Conservation (phyloP, 176 grass and related monocot species). For the Ensete ventricosum region DNA sequence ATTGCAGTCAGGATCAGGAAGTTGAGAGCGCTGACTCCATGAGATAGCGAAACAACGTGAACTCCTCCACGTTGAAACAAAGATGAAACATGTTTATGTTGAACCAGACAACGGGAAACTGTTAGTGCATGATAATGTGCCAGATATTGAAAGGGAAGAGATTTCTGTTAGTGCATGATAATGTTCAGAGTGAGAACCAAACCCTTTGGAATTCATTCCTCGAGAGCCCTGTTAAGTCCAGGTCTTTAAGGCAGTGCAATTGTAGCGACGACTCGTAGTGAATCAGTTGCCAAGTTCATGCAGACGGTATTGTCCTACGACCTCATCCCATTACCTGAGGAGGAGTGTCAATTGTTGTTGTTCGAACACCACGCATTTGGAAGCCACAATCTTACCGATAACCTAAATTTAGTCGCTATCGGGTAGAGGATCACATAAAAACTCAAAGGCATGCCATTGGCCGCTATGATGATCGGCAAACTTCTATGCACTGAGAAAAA, state of each 20-base stretch:
- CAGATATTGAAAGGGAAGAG: background rate
- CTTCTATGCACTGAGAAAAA: constrained; percentile 16
- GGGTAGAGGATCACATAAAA: no score
- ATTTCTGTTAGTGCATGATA: constrained; percentile 33
- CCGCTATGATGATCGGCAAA: constrained; percentile 24
- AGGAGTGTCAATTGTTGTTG: no score
- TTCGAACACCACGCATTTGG: no score
- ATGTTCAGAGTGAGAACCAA: constrained; percentile 35
- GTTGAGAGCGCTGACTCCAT: background rate
- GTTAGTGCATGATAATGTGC: background rate
- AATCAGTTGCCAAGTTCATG: constrained; percentile 17
- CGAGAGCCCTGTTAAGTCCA: background rate
- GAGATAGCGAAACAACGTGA: background rate
- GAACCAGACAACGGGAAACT: background rate
- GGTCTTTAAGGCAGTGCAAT: constrained; percentile 16
- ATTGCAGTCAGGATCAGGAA: background rate
- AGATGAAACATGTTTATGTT: background rate
- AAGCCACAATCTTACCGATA: no score
- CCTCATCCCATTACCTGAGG: background rate
- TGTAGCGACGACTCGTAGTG: constrained; percentile 27
- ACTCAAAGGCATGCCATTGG: constrained; percentile 28
- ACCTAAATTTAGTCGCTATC: no score
- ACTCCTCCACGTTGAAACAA: background rate
- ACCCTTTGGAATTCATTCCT: constrained; percentile 24
- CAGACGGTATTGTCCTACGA: constrained; percentile 13